Percentiles rank a stretch among this genome's conserved stretches.
These are phyloP conservation scores for Phaeomoniella chlamydospora DNA, from an alignment of 2,329 filamentous ascomycete genomes.

Conservation along the genomic window DNA sequence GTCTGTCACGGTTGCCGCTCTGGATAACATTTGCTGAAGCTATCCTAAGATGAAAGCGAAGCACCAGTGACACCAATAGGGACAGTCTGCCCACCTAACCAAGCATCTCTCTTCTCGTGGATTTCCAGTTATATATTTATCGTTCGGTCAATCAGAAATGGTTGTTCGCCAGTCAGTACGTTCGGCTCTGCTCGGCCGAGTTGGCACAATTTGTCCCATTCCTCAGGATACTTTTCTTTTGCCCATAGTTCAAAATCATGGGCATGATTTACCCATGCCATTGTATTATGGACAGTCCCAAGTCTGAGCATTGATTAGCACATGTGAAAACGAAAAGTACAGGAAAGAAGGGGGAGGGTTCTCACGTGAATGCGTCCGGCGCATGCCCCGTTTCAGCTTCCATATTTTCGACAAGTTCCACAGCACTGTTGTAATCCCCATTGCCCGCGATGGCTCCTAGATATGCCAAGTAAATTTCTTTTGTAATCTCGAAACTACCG, in stretches of 20 bases:
- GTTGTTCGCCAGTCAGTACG: not conserved
- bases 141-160: not conserved
- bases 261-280: not conserved
- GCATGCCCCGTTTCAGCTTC: slow-evolving; percentile 49
- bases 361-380: slow-evolving; percentile 60
- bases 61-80: too few relatives aligned
- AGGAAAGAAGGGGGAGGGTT: slow-evolving; percentile 12
- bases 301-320: not conserved
- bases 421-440: slow-evolving; percentile 52
- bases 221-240: not conserved
- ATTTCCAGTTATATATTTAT: not conserved
- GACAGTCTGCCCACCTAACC: too few relatives aligned
- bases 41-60: too few relatives aligned
- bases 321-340: not conserved
- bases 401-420: slow-evolving; percentile 49
- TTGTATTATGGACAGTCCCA: not conserved
- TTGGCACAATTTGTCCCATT: not conserved
- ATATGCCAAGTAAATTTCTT: slow-evolving; percentile 61
- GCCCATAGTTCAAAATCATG: not conserved
- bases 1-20: too few relatives aligned
- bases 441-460: slow-evolving; percentile 62
- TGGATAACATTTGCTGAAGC: too few relatives aligned
- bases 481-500: slow-evolving; percentile 68
- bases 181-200: not conserved
- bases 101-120: too few relatives aligned